phyloP scores from a whole-genome alignment of 2,329 filamentous ascomycete species.

The Beauveria sp. region DNA sequence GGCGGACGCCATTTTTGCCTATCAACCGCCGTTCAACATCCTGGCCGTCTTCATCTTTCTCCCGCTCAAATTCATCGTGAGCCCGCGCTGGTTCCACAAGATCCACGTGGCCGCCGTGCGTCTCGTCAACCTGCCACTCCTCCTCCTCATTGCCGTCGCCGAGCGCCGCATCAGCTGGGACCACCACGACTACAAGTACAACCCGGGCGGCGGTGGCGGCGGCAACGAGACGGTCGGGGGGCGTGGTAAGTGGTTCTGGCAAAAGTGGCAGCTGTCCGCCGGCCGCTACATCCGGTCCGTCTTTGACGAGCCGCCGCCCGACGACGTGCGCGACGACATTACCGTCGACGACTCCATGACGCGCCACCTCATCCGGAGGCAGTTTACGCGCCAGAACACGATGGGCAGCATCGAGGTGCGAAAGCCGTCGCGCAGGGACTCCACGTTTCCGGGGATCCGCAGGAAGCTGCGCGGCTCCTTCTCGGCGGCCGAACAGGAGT shows the following conservation, averaged over 20 bases:
- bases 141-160: constrained; percentile 61
- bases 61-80: constrained; percentile 69
- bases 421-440: constrained; percentile 42
- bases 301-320: constrained; percentile 63
- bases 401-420: constrained; percentile 19
- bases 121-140: constrained; percentile 64
- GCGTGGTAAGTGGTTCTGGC: constrained; percentile 48
- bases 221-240: constrained; percentile 12
- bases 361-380: constrained; percentile 48
- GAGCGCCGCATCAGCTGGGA: constrained; percentile 64
- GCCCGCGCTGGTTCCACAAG: constrained; percentile 84
- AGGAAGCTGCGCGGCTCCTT: constrained; percentile 42
- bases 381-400: constrained; percentile 42
- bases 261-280: constrained; percentile 59
- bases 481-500: constrained; percentile 34
- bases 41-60: constrained; percentile 66
- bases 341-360: constrained; percentile 52
- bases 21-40: constrained; percentile 77
- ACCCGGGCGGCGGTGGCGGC: constrained; percentile 10
- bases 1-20: constrained; percentile 73
- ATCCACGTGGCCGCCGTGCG: constrained; percentile 74
- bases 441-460: constrained; percentile 45
- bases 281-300: constrained; percentile 67
- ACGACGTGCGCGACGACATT: constrained; percentile 49
- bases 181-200: constrained; percentile 9